Percentiles rank a stretch among this genome's conserved stretches.
Conservation (phyloP, 1,284 basidiomycete genomes). For the Trichosporon asahii region DNA sequence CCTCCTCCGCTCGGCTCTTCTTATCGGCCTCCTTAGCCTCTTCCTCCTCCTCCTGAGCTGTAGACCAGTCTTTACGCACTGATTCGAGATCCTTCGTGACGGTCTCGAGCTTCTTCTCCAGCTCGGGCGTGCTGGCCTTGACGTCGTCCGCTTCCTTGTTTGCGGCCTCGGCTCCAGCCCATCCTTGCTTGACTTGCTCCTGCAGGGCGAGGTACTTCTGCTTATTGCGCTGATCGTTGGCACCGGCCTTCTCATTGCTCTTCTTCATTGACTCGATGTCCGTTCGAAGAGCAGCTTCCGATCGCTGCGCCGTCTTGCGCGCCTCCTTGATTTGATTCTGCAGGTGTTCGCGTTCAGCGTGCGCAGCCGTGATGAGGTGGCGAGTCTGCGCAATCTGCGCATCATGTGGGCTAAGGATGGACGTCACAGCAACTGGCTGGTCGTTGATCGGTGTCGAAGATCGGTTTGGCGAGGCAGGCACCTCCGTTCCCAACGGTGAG, state of each 20-base stretch:
- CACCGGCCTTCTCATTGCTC: slow-evolving; percentile 48
- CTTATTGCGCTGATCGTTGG: slow-evolving; percentile 47
- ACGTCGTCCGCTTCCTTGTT: slow-evolving; percentile 41
- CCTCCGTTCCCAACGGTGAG: slow-evolving; percentile 19
- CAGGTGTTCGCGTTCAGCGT: slow-evolving; percentile 46
- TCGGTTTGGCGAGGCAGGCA: slow-evolving; percentile 16
- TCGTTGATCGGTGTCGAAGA: slow-evolving; percentile 17
- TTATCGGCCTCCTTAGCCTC: slow-evolving; percentile 41
- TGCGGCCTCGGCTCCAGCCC: slow-evolving; percentile 45
- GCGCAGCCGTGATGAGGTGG: slow-evolving; percentile 43
- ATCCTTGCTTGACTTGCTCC: slow-evolving; percentile 52
- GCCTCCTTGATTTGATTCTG: slow-evolving; percentile 50
- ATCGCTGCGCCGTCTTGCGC: slow-evolving; percentile 46
- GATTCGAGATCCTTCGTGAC: slow-evolving; percentile 34
- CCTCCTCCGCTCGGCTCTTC: slow-evolving; percentile 41
- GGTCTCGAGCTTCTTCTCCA: slow-evolving; percentile 33
- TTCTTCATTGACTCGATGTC: slow-evolving; percentile 51
- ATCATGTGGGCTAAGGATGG: slow-evolving; percentile 42
- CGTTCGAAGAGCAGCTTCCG: slow-evolving; percentile 46
- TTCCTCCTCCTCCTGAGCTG: slow-evolving; percentile 39
- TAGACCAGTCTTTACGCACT: slow-evolving; percentile 35
- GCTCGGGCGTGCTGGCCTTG: slow-evolving; percentile 33
- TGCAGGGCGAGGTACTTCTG: slow-evolving; percentile 51
- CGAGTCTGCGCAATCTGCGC: slow-evolving; percentile 46
- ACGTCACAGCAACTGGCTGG: slow-evolving; percentile 30